Conservation (phyloP, 1,284 basidiomycete species). For the Calocybe gambosa region DNA sequence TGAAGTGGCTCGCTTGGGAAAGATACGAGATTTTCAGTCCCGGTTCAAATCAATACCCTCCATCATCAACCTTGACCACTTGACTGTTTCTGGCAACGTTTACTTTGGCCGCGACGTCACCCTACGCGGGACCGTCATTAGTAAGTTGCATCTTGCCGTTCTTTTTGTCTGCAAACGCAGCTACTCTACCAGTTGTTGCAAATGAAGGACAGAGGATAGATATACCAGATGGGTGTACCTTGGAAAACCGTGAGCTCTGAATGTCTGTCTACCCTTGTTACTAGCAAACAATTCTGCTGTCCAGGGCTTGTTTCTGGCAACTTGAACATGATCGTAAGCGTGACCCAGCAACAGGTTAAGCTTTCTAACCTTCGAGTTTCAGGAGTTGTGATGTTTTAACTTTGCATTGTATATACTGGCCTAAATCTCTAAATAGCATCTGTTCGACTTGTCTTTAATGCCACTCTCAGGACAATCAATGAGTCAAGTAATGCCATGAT, state of each 20-base stretch:
- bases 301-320: constrained; percentile 58
- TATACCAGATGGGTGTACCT: constrained; percentile 90
- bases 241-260: constrained; percentile 76
- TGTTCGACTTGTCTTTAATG: too few species aligned
- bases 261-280: background rate
- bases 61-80: constrained; percentile 90
- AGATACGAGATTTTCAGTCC: constrained; percentile 96
- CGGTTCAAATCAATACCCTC: constrained; percentile 95
- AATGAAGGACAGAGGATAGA: constrained; percentile 93
- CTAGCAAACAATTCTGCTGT: constrained; percentile 2
- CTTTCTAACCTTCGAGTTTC: background rate
- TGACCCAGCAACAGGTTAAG: too few species aligned
- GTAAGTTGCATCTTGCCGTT: constrained; percentile 26
- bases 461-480: background rate
- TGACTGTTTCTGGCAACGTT: constrained; percentile 95
- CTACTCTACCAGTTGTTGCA: constrained; percentile 44
- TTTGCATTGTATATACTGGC: background rate
- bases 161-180: constrained; percentile 5
- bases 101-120: constrained; percentile 92
- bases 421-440: background rate
- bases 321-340: constrained; percentile 56
- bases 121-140: constrained; percentile 81
- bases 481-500: background rate
- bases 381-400: constrained; percentile 11
- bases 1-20: constrained; percentile 14